Percentiles rank a stretch among this genome's conserved stretches.
phyloP scores from a whole-genome alignment of 441 rosid genomes.

The Pelargonium fulgidum region DNA sequence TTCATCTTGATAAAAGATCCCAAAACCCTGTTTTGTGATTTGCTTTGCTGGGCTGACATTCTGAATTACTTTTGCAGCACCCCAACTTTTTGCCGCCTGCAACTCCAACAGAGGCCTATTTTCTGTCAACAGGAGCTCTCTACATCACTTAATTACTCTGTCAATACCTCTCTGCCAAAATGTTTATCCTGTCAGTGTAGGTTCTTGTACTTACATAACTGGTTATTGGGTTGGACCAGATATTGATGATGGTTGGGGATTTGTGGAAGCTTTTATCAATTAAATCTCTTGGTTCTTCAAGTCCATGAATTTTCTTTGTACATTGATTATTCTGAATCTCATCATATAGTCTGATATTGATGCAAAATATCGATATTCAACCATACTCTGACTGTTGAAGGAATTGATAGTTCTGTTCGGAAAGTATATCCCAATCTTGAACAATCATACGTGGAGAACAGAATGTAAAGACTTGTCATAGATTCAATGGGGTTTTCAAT shows the following conservation, averaged over 20 bases:
- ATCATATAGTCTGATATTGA: too few relatives aligned
- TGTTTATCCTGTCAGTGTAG: conserved; percentile 31
- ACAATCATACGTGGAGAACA: too few relatives aligned
- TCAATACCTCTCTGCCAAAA: conserved; percentile 25
- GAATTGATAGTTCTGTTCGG: too few relatives aligned
- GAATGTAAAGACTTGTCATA: too few relatives aligned
- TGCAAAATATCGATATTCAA: too few relatives aligned
- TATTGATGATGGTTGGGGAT: conserved; percentile 70
- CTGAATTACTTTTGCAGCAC: conserved; percentile 36
- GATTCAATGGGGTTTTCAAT: too few relatives aligned
- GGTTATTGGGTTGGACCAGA: conserved; percentile 78
- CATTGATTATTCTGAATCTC: too few relatives aligned
- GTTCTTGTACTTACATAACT: conserved; percentile 33
- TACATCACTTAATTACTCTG: conserved; percentile 16
- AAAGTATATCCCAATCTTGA: too few relatives aligned
- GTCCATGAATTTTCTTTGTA: background rate
- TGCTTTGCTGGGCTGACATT: conserved; percentile 17
- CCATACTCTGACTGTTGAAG: too few relatives aligned
- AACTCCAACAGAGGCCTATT: conserved; percentile 21
- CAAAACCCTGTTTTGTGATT: conserved; percentile 2
- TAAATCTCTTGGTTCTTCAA: conserved; percentile 26
- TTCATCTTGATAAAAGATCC: background rate
- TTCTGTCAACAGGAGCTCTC: conserved; percentile 18
- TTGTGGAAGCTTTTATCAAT: conserved; percentile 48
- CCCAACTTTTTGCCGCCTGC: conserved; percentile 20